Base-by-base conservation (phyloP, 2,329 filamentous ascomycete genomes). In the Dactylellina sp. region DNA sequence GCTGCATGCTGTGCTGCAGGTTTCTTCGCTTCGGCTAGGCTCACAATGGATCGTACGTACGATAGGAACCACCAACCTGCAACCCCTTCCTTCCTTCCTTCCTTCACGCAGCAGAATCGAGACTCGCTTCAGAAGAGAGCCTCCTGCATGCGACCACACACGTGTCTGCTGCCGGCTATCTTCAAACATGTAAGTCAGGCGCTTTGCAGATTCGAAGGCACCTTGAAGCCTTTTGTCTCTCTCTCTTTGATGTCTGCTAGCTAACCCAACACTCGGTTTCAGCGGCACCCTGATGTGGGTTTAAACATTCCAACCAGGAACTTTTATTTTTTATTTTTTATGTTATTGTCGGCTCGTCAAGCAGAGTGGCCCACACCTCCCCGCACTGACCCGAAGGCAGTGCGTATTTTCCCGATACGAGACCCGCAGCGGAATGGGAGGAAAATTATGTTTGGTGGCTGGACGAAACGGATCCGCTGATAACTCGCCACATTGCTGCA, bases 371-470 rank as follows among this genome's bases (percentile, higher is more conserved):
- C 28, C 28, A 32, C 49, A 42, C 50, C 25, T 37, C 57, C 44
- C 53, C 52, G 68, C 68, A 63, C 59, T 39, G 68, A 60, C 52
- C 44, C 57, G 5, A n/a, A 12, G 37, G 40, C 12, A n/a, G 61
- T 66, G 55, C 39, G 65, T 66, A 56, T 66, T 57, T 50, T 56
- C 61, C 70, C 53, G 70, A 60, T 72, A 72, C 55, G 68, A 64
- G 70, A 66, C 55, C 53, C 70, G 70, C 70, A 64, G 66, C 66
- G 59, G 66, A 72, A 72, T n/a, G 44, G 44, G 52, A 52, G 52
- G 25, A 39, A 39, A 35, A 37, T 70, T 53, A 32, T 53, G 53
- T 53, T 62, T 49, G 65, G 57, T 63, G 65, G 57, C 55, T 63
- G 59, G 60, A 60, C 52, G 57, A 20, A 53, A 59, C 49, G 20